Evolutionary conservation across 2,329 filamentous ascomycete genomes (phyloP).

Genomic region (Aureobasidium sp.): DNA sequence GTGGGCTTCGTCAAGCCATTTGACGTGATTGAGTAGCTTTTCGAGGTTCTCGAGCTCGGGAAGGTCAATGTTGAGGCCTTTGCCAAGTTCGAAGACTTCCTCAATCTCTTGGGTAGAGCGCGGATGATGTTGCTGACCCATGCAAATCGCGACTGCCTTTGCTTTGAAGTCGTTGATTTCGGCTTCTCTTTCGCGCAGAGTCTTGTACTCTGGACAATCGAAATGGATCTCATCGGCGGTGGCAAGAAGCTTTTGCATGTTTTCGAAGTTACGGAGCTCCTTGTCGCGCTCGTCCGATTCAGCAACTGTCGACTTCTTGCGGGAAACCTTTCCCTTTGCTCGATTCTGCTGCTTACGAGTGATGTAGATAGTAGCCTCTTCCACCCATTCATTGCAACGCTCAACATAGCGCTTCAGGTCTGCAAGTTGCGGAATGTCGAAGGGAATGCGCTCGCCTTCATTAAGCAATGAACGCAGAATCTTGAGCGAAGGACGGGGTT

Average conservation of each 20-base stretch:
- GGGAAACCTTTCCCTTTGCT: conserved; percentile 85
- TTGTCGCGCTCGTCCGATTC: conserved; percentile 78
- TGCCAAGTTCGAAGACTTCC: conserved; percentile 82
- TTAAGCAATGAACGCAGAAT: conserved; percentile 73
- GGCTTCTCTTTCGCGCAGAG: conserved; percentile 76
- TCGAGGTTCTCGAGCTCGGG: conserved; percentile 80
- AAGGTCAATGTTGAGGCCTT: conserved; percentile 83
- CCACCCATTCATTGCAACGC: conserved; percentile 94
- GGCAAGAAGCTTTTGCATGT: conserved; percentile 75
- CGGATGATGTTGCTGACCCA: conserved; percentile 66
- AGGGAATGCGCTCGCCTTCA: conserved; percentile 95
- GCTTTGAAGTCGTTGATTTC: conserved; percentile 83
- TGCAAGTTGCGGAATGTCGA: conserved; percentile 74
- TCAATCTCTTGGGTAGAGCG: conserved; percentile 71
- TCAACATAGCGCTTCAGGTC: conserved; percentile 86
- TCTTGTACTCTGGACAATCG: conserved; percentile 82
- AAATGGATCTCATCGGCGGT: conserved; percentile 85
- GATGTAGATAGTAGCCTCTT: conserved; percentile 93
- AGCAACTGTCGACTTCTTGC: conserved; percentile 55
- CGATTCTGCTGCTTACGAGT: conserved; percentile 96
- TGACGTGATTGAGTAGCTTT: conserved; percentile 72
- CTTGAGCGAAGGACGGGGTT: conserved; percentile 78
- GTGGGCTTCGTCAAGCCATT: conserved; percentile 77
- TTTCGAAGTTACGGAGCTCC: conserved; percentile 80
- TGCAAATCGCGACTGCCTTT: conserved; percentile 73